Conservation (phyloP, 306 rosid species). For the Phaseolus lunatus region DNA sequence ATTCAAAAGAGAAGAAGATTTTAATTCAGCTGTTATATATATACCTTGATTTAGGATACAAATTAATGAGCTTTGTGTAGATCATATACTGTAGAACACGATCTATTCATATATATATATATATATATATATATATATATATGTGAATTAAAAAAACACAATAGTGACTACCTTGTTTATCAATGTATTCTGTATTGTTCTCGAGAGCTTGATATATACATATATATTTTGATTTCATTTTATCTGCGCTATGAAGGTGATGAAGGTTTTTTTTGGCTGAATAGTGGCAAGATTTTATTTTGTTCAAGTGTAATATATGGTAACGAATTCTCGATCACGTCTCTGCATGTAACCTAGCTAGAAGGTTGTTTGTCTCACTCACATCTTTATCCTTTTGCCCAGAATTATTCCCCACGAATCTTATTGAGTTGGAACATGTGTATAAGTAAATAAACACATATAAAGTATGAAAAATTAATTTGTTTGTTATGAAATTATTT, state of each 20-base stretch:
- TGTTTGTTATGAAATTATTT: conserved; percentile 54
- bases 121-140: too few relatives aligned
- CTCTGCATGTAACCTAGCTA: conserved; percentile 52
- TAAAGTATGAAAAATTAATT: conserved; percentile 39
- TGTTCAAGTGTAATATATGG: conserved; percentile 28
- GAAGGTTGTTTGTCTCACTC: conserved; percentile 56
- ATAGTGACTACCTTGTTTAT: conserved; percentile 31
- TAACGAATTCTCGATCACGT: conserved; percentile 39
- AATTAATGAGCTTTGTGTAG: conserved; percentile 34
- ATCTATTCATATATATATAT: conserved; percentile 48
- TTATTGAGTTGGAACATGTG: conserved; percentile 33
- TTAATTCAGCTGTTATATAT: conserved; percentile 28
- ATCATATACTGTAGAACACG: conserved; percentile 45
- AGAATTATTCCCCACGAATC: conserved; percentile 40
- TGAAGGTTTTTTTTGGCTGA: too few relatives aligned
- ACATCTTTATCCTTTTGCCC: conserved; percentile 47
- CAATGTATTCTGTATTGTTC: conserved; percentile 19
- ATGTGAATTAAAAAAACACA: conserved; percentile 3
- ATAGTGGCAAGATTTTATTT: conserved; percentile 35
- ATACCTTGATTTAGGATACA: conserved; percentile 53
- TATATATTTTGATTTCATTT: conserved; percentile 29
- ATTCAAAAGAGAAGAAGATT: conserved; percentile 38
- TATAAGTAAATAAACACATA: conserved; percentile 25
- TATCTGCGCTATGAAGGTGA: conserved; percentile 4
- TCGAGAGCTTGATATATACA: conserved; percentile 11